Conservation (phyloP, 2,329 filamentous ascomycete species). For the Zasmidium citrigriseum region DNA sequence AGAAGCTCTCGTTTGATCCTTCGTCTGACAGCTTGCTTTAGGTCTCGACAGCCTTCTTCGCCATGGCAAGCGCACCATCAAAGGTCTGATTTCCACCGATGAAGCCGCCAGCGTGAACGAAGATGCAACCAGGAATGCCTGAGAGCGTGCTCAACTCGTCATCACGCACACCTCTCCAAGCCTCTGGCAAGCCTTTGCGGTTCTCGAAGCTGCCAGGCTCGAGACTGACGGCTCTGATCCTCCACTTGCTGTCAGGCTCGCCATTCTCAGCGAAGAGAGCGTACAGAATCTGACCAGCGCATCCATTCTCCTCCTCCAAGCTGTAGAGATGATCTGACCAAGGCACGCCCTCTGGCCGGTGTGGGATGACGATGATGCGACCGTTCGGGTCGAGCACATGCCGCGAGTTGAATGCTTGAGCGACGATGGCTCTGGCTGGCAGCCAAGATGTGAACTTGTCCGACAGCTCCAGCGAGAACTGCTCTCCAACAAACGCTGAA, state of each 20-base stretch:
- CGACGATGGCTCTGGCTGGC: constrained; percentile 79
- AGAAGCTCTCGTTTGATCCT: background rate
- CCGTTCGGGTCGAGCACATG: constrained; percentile 69
- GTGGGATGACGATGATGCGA: constrained; percentile 73
- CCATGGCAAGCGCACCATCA: constrained; percentile 85
- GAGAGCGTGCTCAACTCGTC: constrained; percentile 74
- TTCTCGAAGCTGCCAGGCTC: constrained; percentile 86
- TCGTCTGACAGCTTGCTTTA: constrained; percentile 16
- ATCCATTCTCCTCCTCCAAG: constrained; percentile 65
- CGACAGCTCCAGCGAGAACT: constrained; percentile 79
- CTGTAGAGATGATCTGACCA: constrained; percentile 97
- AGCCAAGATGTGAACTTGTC: constrained; percentile 79
- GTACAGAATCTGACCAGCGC: constrained; percentile 66
- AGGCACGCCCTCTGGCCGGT: constrained; percentile 69
- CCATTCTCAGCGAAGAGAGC: constrained; percentile 88
- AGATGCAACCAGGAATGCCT: constrained; percentile 74
- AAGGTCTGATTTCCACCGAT: constrained; percentile 94
- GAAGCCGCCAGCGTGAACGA: constrained; percentile 92
- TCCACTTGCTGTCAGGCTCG: constrained; percentile 78
- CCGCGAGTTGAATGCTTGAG: constrained; percentile 71
- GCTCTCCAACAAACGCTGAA: constrained; percentile 80
- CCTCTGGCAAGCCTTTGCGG: constrained; percentile 84
- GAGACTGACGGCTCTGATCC: constrained; percentile 87
- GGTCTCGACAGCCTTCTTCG: constrained; percentile 66
- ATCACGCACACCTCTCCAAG: constrained; percentile 89